Conservation (phyloP, 495 filamentous ascomycete genomes). For the Daldinia loculata region DNA sequence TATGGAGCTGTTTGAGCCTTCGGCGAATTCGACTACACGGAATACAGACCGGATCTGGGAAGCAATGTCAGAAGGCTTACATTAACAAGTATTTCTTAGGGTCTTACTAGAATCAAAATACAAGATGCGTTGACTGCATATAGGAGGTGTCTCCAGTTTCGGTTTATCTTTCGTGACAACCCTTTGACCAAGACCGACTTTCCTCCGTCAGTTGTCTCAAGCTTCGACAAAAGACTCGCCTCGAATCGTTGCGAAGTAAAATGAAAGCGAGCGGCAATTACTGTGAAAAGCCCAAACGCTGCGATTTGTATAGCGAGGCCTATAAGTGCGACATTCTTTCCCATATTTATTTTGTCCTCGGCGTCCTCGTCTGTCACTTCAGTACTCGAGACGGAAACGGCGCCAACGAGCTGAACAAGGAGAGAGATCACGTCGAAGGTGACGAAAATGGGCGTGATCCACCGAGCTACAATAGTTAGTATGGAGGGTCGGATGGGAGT, state of each 20-base stretch:
- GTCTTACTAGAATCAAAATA: constrained; percentile 49
- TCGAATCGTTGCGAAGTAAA: constrained; percentile 54
- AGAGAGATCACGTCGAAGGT: constrained; percentile 49
- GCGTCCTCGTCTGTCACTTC: constrained; percentile 39
- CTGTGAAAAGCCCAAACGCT: constrained; percentile 50
- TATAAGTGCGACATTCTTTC: constrained; percentile 51
- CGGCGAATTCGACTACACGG: constrained; percentile 50
- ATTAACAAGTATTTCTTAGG: not conserved
- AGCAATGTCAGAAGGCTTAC: constrained; percentile 1
- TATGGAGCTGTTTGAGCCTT: constrained; percentile 39
- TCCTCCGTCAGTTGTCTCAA: constrained; percentile 38
- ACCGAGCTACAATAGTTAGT: constrained; percentile 47
- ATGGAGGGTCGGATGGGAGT: not conserved
- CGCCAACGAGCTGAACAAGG: constrained; percentile 48
- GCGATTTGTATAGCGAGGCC: constrained; percentile 50
- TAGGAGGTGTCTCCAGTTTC: constrained; percentile 48
- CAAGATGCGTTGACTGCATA: constrained; percentile 46
- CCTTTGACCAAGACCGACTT: constrained; percentile 48
- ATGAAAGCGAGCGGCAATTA: constrained; percentile 53
- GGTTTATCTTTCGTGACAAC: constrained; percentile 45
- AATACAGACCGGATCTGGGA: constrained; percentile 52
- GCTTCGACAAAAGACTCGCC: constrained; percentile 42
- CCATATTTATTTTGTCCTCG: constrained; percentile 45
- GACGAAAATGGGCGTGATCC: constrained; percentile 53
- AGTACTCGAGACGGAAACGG: constrained; percentile 52